Percentiles rank a stretch among this genome's conserved stretches.
These are phyloP conservation scores for Pseudonectria foliicola DNA, from an alignment of 2,329 filamentous ascomycete species.

Conservation along the genomic window DNA sequence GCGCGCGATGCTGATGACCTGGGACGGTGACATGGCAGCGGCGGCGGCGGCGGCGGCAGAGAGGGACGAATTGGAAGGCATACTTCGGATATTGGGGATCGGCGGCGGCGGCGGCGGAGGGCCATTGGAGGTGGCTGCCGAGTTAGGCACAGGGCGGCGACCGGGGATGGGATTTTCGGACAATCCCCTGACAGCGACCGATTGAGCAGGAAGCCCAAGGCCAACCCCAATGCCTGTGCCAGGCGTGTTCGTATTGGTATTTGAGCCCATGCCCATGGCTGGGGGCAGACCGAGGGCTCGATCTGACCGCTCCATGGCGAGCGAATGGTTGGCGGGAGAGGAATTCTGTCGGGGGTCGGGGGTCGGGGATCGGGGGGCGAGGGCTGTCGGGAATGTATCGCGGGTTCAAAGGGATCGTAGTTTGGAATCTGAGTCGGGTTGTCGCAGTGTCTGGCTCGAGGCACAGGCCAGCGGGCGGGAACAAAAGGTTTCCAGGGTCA, in stretches of 20 bases:
- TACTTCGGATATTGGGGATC: conserved; percentile 40
- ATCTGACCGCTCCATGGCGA: conserved; percentile 29
- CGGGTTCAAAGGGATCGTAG: too few species aligned
- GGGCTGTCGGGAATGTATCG: neutral
- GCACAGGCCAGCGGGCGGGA: too few species aligned
- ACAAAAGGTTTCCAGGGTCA: too few species aligned
- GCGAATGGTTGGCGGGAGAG: conserved; percentile 13
- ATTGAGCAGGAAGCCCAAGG: conserved; percentile 15
- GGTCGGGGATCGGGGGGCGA: conserved; percentile 13
- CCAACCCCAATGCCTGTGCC: too few species aligned
- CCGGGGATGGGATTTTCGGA: conserved; percentile 34
- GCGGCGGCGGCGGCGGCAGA: conserved; percentile 38
- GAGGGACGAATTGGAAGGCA: conserved; percentile 39
- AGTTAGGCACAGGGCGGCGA: conserved; percentile 33
- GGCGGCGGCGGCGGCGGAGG: conserved; percentile 37
- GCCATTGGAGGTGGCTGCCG: conserved; percentile 33
- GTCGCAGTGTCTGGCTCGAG: too few species aligned
- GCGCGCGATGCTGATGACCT: conserved; percentile 59
- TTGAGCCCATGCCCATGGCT: conserved; percentile 3
- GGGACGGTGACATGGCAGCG: conserved; percentile 46
- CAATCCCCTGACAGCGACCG: conserved; percentile 27
- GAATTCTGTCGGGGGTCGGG: conserved; percentile 9
- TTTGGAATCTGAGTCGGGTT: too few species aligned
- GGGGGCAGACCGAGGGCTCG: conserved; percentile 20
- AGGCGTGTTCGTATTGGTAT: neutral